These are phyloP conservation scores for Mucor velutinosus DNA, from an alignment of 371 early-diverging fungal genomes.

Conservation along the genomic window DNA sequence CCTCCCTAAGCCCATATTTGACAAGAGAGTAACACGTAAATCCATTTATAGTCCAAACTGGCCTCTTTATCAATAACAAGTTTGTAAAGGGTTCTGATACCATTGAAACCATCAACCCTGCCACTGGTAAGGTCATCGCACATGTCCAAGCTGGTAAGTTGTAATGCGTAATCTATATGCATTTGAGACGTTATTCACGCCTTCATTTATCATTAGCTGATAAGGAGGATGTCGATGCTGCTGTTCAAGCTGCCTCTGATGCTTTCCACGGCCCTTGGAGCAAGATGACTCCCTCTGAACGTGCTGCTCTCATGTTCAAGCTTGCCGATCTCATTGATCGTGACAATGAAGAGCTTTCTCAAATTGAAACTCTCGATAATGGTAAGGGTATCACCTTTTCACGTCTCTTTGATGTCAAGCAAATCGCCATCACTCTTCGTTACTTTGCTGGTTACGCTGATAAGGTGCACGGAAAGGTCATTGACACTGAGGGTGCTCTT, in stretches of 20 bases:
- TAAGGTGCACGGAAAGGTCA: constrained; percentile 65
- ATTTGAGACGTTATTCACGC: not conserved
- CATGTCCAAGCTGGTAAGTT: constrained; percentile 47
- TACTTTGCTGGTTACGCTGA: constrained; percentile 88
- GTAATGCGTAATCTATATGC: not conserved
- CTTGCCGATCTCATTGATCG: constrained; percentile 48
- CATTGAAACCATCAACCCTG: constrained; percentile 54
- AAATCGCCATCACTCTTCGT: constrained; percentile 57
- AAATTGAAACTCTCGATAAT: constrained; percentile 51
- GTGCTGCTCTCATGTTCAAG: constrained; percentile 50
- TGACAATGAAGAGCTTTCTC: constrained; percentile 45
- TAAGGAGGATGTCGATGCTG: constrained; percentile 46
- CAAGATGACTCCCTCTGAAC: constrained; percentile 29
- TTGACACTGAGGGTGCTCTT: constrained; percentile 46
- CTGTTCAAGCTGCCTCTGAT: constrained; percentile 50
- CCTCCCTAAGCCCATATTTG: not conserved
- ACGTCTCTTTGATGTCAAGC: constrained; percentile 58
- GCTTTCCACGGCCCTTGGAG: constrained; percentile 53
- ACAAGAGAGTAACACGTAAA: not conserved
- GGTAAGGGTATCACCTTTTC: constrained; percentile 52
- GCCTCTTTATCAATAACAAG: constrained; percentile 59
- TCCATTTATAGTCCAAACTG: constrained; percentile 44
- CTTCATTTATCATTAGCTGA: constrained; percentile 32
- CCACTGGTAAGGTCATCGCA: constrained; percentile 47
- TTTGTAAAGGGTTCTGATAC: constrained; percentile 48